Evolutionary conservation across 2,329 filamentous ascomycete genomes (phyloP), one percentile per base, ranked within the genome.

Genomic region (Uncinocarpus reesii): DNA sequence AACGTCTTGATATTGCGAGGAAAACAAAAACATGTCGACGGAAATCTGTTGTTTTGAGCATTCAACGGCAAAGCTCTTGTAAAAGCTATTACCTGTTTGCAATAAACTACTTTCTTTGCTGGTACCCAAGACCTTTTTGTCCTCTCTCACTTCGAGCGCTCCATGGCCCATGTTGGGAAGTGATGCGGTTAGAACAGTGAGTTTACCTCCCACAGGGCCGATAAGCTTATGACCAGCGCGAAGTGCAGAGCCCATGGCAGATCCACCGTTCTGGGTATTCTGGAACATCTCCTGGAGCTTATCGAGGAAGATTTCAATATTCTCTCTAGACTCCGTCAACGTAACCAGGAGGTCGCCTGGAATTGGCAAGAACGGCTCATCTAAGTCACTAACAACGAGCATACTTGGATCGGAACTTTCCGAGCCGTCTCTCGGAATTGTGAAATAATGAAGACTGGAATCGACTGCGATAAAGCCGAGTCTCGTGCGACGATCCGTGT

Each of bases 1-100:
- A 44, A 98, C 92, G 64, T 98, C 92, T 68, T 96, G 92, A 66
- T 98, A 95, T 63, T 92, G 86, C 13, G 87, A 89, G 3, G 86
- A 92, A 71, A 95, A 95, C 43, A 95, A 74, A 73, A 95, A 95
- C 89, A 95, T 95, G 65, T 95, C 89, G 57, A 98, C 88, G 0
- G 89, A 96, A 23, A 98, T 92, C 67, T 98, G 92, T 57, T 93
- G 94, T 73, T 98, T 98, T 31, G 89, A 95, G 68, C 92, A 98
- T 65, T 98, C 92, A 2, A 98, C 92, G 0, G 92, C 92, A 61
- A 98, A 98, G 60, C 86, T 94, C 75, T 98, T 98, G 77, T 96
- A 98, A 69, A 96, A 98, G 62, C 86, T 88, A 71, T 88, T 95
- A 34, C 80, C 85, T 0, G 92, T 95, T 65, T 96, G 90, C 45